Base-by-base conservation (phyloP, 2,329 filamentous ascomycete genomes). In the Thelonectria rubi region DNA sequence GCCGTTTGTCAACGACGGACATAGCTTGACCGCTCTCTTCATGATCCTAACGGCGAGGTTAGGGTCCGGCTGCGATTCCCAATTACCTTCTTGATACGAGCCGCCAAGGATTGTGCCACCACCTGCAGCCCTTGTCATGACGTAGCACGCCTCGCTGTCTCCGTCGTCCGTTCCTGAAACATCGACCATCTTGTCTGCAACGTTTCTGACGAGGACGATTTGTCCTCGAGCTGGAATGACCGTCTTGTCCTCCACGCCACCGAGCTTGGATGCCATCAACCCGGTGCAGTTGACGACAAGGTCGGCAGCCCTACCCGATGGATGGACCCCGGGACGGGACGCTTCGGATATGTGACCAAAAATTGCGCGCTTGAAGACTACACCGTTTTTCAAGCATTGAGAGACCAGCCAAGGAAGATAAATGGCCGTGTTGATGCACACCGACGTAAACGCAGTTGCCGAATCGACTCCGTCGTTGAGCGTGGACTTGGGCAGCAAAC, bases 91-190 rank as follows among this genome's bases (percentile, higher is more conserved):
- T 74, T 92, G 87, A 69, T 94, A 89, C 57, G 87, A 92, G 2
- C 92, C 92, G 18, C 92, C 92, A 5, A 95, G 80, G 39, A 95
- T 82, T 0, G 90, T 93, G 9, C 92, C 92, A 20, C 92, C 92
- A 14, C 82, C 82, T 0, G 81, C 82, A 1, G 92, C 90, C 30
- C 92, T 84, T 65, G 86, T 87, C 92, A 95, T 95, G 45, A 90
- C 84, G 74, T 95, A 95, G 58, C 84, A 80, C 5, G 87, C 80
- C 76, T 94, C 91, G 32, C 90, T 82, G 79, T 4, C 84, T 87
- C 70, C 93, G 7, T 47, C 90, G 58, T 91, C 89, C 0, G 86
- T 90, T 24, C 90, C 89, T n/a, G 48, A 51, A 20, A 56, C 54
- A 9, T 47, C 54, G n/a, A 43, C 48, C 54, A 56, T 56, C 7